Base-by-base conservation (phyloP, 257 asterid genomes). In the Plantago major region DNA sequence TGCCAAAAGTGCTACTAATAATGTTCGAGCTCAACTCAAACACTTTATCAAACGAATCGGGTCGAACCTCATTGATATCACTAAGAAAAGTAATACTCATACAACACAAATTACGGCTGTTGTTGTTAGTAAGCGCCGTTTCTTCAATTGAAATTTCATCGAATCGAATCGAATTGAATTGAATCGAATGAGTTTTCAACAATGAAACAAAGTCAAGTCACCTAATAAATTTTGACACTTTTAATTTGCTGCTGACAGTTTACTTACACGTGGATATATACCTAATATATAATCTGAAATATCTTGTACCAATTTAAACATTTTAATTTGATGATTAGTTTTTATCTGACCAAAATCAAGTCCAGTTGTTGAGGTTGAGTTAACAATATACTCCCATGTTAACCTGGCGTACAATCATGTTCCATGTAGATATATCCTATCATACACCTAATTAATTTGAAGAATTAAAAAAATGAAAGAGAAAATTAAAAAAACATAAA, bases 291-390 rank as follows among this genome's bases (percentile, higher is more conserved):
- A 33, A 33, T 33, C 40, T 33, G 7, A 33, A 33, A 33, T 4
- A 33, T 33, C 5, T 33, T 33, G 7, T 33, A 4, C 40, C 0
- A 16, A 38, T 33, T 19, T 6, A n/a, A 19, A 43, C 43, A 18
- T 58, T 18, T 14, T 5, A 10, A 45, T 15, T 47, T 12, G 15
- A 6, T 5, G 43, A 48, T 17, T 49, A 9, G 22, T 42, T 14
- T 16, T 46, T 12, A 28, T 60, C 46, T 15, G 62, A 51, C 61
- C 40, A 11, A 42, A 22, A 22, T 22, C 26, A 22, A 58, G 51
- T 0, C 1, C 66, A 73, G 82, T 79, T 67, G 84, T 74, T 81
- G 73, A 66, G 67, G 79, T 82, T 84, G 78, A 84, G 93, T 80
- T 22, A 84, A 69, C 85, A 63, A 55, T 60, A 74, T 11, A 5